Evolutionary conservation across 1,284 basidiomycete species (phyloP), one percentile per base, ranked within the genome.

Genomic region (Cutaneotrichosporon mucoides): DNA sequence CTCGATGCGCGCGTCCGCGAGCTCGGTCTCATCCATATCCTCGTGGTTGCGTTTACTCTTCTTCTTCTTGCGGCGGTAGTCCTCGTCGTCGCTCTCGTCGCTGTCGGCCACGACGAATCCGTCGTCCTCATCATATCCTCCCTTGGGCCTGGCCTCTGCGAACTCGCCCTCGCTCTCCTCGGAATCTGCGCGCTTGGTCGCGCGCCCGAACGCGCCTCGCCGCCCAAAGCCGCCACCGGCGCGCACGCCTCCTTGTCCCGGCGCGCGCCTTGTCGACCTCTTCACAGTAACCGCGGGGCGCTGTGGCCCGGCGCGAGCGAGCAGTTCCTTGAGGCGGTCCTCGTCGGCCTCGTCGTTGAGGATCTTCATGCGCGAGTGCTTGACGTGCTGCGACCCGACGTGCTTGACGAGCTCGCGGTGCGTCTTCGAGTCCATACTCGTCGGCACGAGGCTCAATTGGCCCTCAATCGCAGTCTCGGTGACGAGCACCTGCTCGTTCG

Each of bases 71-170:
- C 24, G 15, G 42, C 57, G 37, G 47, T 58, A 48, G 57, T 60
- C 53, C 41, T 60, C 66, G 61, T 65, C 55, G 59, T 61, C 36
- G 43, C 48, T 63, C 57, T 70, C 62, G 53, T 62, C 59, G 6
- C 61, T 62, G 59, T 75, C 73, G n/a, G 70, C 73, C 9, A 77
- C 73, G n/a, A 77, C 70, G 57, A 77, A 77, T 33, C 75, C 75
- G 60, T 77, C 75, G 55, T 76, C 73, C 49, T 76, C 75, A 46
- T 74, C 72, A 52, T 76, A 75, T 33, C 68, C 66, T 40, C 57
- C 42, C 13, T n/a, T n/a, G n/a, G n/a, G n/a, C 55, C 59, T 13
- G n/a, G n/a, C 56, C 47, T 13, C 52, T 35, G 15, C 62, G 48
- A 37, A 36, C n/a, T 53, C 56, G 11, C 34, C 37, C n/a, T 58